Base-by-base conservation (phyloP, 2,329 filamentous ascomycete genomes). In the Fusarium siculi region DNA sequence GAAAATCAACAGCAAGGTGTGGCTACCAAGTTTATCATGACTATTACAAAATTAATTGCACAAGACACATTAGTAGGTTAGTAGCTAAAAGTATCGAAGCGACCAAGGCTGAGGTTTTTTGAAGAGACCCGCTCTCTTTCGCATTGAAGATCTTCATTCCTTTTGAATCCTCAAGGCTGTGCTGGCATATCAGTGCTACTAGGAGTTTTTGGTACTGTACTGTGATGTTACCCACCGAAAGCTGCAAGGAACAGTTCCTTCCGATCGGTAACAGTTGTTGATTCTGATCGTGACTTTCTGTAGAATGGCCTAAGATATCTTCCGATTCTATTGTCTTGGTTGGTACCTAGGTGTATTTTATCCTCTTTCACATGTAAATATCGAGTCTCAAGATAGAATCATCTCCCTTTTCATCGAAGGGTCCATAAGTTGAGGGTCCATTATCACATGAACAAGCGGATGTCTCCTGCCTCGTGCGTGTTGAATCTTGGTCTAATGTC, bases 391-490 rank as follows among this genome's bases (percentile, higher is more conserved):
- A 12, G 16, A 54, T 39, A 19, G 21, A 54, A 54, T 61, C 30
- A 25, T 58, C 25, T 28, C 30, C n/a, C 34, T 46, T 63, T 63
- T 40, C n/a, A 42, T 58, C 30, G 57, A 42, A 63, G 43, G 57
- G 50, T 50, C 39, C 39, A 63, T 57, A 67, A 64, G 44, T 50
- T 66, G 42, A 55, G 60, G 60, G 37, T 61, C 61, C 62, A 74
- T 77, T 66, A 68, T 76, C 73, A 76, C 74, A 76, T 76, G 74
- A 47, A 30, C 39, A 40, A 52, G 72, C 54, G 21, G 37, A 21
- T 61, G 54, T 44, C 44, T 68, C 40, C 23, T 56, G 34, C 40
- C 40, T 57, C 25, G 25, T 40, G 57, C 44, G 36, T 53, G 50
- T 25, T 63, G 37, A 37, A 43, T 50, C 54, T 39, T 44, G 49